Percentiles rank a stretch among this genome's conserved stretches.
Evolutionary conservation across 352 stramenopile genomes (phyloP).

Genomic region (Globisporangium paroecandrum): DNA sequence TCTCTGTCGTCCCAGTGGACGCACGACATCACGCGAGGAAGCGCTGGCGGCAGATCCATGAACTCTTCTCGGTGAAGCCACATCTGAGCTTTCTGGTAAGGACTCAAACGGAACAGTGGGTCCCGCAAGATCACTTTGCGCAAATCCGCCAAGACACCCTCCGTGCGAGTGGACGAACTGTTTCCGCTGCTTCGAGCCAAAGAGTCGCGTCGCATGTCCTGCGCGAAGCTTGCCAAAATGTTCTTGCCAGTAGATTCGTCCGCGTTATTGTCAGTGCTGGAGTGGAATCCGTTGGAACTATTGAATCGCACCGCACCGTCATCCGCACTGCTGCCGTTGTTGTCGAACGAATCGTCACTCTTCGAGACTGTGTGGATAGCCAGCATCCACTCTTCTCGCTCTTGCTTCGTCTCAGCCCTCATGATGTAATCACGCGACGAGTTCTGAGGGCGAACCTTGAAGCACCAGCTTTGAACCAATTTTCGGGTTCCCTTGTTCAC

Average conservation of each 20-base stretch:
- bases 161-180: conserved; percentile 39
- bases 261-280: conserved; percentile 39
- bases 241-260: conserved; percentile 57
- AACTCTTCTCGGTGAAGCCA: conserved; percentile 83
- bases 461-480: conserved; percentile 80
- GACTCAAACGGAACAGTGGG: conserved; percentile 73
- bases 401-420: conserved; percentile 82
- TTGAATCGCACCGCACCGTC: conserved; percentile 14
- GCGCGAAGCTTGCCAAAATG: conserved; percentile 38
- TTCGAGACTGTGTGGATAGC: conserved; percentile 78
- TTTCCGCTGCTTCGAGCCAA: conserved; percentile 52
- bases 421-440: conserved; percentile 84
- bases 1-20: conserved; percentile 75
- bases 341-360: conserved; percentile 37
- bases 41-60: conserved; percentile 59
- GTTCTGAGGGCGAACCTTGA: conserved; percentile 75
- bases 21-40: conserved; percentile 79
- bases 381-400: conserved; percentile 89
- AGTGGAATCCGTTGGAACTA: background rate
- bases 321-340: conserved; percentile 34
- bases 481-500: conserved; percentile 84
- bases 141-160: conserved; percentile 57
- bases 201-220: conserved; percentile 55
- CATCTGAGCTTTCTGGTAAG: conserved; percentile 81
- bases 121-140: conserved; percentile 80